Base-by-base conservation (phyloP, 2,329 filamentous ascomycete genomes). In the Teratosphaeria pseudoeucalypti region DNA sequence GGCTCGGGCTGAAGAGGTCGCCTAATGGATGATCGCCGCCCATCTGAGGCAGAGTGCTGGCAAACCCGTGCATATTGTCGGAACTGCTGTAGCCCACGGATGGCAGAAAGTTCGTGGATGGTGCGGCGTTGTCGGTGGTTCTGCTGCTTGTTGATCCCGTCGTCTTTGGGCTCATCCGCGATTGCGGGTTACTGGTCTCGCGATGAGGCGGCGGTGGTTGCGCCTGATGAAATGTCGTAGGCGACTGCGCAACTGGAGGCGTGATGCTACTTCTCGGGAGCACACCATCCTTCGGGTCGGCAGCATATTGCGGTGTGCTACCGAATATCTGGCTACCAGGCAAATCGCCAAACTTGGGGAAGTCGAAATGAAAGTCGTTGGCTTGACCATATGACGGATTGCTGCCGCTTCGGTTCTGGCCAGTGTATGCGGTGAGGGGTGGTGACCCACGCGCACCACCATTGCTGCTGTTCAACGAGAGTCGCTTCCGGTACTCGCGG, bases 271-370 rank as follows among this genome's bases (percentile, higher is more conserved):
- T 60, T 27, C 62, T 63, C 37, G 67, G 63, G 43, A 75, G 64
- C 9, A 76, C 71, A n/a, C 75, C 73, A 59, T 78, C 79, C 61
- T 74, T 79, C 49, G 59, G 58, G 19, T 57, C 56, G 34, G 52
- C 63, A 26, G 59, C 58, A 34, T 7, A 53, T 32, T 55, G 49
- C 27, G 60, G 55, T 52, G 65, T 65, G 34, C 63, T 68, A 54
- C 66, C 67, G 61, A 83, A 78, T 12, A 83, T 75, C 62, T 81
- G 79, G 3, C 77, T 74, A 32, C 77, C 78, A 23, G 83, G 82
- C 29, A 95, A 81, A 61, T 85, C 82, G 54, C 94, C 94, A 69
- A 99, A 97, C 71, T 89, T 92, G 64, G 94, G 92, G 65, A 97
- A 97, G 66, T 97, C 92, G 67, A 99, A 97, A 66, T 92, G 87